These are phyloP conservation scores for Trichoderma parareesei DNA, from an alignment of 495 filamentous ascomycete genomes.

Conservation along the genomic window DNA sequence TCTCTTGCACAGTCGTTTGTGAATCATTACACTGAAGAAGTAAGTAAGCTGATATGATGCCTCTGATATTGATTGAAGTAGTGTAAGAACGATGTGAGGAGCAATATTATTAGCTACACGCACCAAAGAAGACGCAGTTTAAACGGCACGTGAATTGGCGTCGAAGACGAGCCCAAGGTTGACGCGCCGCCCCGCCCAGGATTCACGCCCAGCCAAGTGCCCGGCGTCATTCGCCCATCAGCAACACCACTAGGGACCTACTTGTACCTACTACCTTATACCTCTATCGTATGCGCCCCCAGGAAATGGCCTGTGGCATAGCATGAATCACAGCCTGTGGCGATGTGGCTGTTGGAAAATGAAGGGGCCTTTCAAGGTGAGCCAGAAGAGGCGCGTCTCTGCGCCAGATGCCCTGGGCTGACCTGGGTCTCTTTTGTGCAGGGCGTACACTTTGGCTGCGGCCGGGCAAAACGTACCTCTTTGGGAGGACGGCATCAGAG, in stretches of 20 bases:
- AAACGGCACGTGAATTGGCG: conserved; percentile 10
- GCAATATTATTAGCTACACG: too few relatives aligned
- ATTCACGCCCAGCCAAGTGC: neutral
- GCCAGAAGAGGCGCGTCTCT: conserved; percentile 14
- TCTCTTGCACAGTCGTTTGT: too few relatives aligned
- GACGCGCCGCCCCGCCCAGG: conserved; percentile 11
- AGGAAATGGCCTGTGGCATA: neutral
- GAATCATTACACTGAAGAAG: too few relatives aligned
- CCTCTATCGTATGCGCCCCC: neutral
- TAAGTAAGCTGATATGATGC: too few relatives aligned
- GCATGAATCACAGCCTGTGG: neutral
- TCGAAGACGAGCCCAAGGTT: neutral
- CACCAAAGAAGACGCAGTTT: too few relatives aligned
- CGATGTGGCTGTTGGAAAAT: conserved; percentile 55
- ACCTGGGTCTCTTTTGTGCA: conserved; percentile 19
- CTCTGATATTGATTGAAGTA: too few relatives aligned
- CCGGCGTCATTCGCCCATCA: neutral
- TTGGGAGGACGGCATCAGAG: conserved; percentile 54
- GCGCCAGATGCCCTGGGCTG: conserved; percentile 13
- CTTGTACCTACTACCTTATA: too few relatives aligned
- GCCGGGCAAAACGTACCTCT: conserved; percentile 72
- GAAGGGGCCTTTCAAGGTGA: conserved; percentile 46
- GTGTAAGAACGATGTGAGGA: too few relatives aligned
- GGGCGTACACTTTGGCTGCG: conserved; percentile 74
- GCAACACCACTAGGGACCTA: too few relatives aligned